Conservation (phyloP, 2,329 filamentous ascomycete species). For the Emydomyces testavorans region DNA sequence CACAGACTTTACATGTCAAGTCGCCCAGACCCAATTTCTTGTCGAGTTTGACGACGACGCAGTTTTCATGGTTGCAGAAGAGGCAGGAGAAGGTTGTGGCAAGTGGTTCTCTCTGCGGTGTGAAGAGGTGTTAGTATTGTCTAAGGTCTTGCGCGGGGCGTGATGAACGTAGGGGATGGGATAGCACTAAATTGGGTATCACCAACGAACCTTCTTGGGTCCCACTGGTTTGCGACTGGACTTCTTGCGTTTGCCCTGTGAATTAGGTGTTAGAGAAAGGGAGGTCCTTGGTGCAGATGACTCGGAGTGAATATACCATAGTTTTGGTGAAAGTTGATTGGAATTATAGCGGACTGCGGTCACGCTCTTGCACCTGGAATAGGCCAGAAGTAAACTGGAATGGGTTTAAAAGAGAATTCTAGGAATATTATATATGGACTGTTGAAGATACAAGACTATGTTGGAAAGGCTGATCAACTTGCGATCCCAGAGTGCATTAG, state of each 20-base stretch:
- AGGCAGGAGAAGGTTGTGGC: conserved; percentile 82
- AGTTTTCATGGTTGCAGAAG: conserved; percentile 96
- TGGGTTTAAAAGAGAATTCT: too few relatives aligned
- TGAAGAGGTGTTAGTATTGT: neutral
- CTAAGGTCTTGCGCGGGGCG: too few relatives aligned
- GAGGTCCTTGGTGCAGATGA: neutral
- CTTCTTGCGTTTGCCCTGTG: conserved; percentile 81
- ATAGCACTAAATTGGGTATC: conserved; percentile 19
- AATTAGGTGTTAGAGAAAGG: neutral
- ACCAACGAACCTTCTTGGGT: conserved; percentile 59
- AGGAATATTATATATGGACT: too few relatives aligned
- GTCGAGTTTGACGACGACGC: conserved; percentile 80
- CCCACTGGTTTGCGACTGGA: conserved; percentile 69
- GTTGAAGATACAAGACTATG: too few relatives aligned
- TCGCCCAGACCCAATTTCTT: conserved; percentile 82
- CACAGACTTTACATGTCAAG: conserved; percentile 83
- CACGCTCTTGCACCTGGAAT: neutral
- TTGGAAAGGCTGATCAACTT: too few relatives aligned
- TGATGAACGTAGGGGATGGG: neutral
- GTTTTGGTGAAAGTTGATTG: too few relatives aligned
- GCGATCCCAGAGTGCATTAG: too few relatives aligned
- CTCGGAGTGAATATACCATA: neutral
- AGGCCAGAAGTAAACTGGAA: too few relatives aligned
- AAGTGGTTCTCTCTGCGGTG: conserved; percentile 35
- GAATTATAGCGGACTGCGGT: too few relatives aligned